Evolutionary conservation across 352 stramenopile species (phyloP), one percentile per base, ranked within the genome.

Genomic region (Globisporangium barbulae): DNA sequence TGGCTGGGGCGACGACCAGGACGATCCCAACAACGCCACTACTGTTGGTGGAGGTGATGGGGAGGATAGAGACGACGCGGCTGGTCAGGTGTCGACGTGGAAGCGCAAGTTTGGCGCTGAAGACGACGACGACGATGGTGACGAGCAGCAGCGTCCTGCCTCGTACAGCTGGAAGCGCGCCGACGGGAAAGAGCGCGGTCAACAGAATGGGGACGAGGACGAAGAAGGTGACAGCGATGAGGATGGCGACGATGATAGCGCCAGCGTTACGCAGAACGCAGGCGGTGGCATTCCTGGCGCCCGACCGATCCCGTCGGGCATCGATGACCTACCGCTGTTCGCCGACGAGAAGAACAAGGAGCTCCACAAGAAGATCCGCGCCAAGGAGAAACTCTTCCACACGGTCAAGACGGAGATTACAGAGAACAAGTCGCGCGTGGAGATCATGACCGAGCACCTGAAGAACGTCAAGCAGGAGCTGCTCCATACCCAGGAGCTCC

Each of bases 401-500:
- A 64, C 64, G n/a, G 64, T 90, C 15, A 82, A 83, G 62, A 74
- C 68, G 35, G 83, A 95, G 49, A 80, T 96, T 33, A 37, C 58
- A 2, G 92, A 98, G 67, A 90, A 92, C 47, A 61, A 75, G 53
- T 94, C 96, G 41, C 91, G 96, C n/a, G 81, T 98, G 22, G 76
- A 89, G 59, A 93, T 98, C 54, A 98, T 98, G 89, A 88, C 86
- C 10, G 96, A 99, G 74, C 96, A 99, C 70, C 68, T 98, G 48
- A 97, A 98, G 70, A 98, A 98, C 61, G 92, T 99, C 39, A 90
- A 96, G 70, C 91, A 98, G 65, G 96, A 99, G 70, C 79, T 98
- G 3, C 65, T 95, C 50, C 90, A 98, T 70, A 98, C 96, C 1
- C 96, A 98, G 72, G 88, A 88, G 47, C 71, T 99, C 12, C 76